Percentiles rank a stretch among this genome's conserved stretches.
These are phyloP conservation scores for Pichia nakasei DNA, from an alignment of 805 yeast species.

Conservation along the genomic window DNA sequence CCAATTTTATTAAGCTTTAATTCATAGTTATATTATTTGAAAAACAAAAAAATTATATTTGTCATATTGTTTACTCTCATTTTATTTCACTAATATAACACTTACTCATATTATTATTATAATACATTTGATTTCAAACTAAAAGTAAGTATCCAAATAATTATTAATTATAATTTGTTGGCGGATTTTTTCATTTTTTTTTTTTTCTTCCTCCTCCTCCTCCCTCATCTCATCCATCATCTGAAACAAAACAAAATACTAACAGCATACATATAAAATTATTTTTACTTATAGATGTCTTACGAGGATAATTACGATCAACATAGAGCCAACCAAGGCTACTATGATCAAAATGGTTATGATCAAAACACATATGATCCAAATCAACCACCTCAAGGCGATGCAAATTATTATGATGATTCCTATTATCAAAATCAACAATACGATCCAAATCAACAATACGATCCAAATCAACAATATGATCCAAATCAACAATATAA, in stretches of 20 bases:
- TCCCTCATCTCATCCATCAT: no score
- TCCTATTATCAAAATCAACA: conserved; percentile 14
- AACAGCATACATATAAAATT: conserved; percentile 2
- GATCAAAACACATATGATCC: conserved; percentile 21
- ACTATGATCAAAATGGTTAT: neutral
- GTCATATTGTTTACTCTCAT: no score
- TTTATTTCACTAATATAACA: no score
- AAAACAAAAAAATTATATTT: no score
- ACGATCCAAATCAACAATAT: conserved; percentile 18
- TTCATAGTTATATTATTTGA: no score
- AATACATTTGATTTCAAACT: no score
- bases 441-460: conserved; percentile 43
- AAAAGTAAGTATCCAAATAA: no score
- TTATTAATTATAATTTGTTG: no score
- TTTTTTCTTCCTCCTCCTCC: no score
- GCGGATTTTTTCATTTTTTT: no score
- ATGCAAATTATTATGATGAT: conserved; percentile 17
- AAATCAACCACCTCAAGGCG: conserved; percentile 16
- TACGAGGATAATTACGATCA: conserved; percentile 49
- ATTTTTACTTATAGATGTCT: conserved; percentile 36
- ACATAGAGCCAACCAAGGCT: conserved; percentile 21
- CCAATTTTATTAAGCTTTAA: no score
- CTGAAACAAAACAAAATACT: conserved; percentile 3
- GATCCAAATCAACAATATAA: conserved; percentile 18
- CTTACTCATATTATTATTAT: no score